Conservation (phyloP, 306 rosid genomes). For the Acacia confusa region DNA sequence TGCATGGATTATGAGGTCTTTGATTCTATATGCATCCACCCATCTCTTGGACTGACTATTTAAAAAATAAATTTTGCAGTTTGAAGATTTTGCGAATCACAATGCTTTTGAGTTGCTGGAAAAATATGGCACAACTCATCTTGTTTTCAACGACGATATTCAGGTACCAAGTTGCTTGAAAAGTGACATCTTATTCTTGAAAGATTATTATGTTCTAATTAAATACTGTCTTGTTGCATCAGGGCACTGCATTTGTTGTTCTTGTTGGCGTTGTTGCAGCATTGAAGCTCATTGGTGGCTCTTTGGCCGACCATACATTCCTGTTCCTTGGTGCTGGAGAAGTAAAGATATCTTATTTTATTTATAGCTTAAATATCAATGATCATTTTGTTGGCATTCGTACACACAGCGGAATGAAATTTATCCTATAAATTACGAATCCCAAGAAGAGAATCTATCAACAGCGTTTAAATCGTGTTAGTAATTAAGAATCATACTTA, state of each 20-base stretch:
- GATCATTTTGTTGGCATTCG: too few relatives aligned
- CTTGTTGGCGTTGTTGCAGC: slow-evolving; percentile 92
- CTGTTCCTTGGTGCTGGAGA: slow-evolving; percentile 99
- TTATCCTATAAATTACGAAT: too few relatives aligned
- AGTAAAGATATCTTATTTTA: slow-evolving; percentile 25
- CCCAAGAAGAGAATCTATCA: too few relatives aligned
- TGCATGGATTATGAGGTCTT: slow-evolving; percentile 18
- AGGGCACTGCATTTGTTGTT: slow-evolving; percentile 98
- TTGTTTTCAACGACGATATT: slow-evolving; percentile 94
- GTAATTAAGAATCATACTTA: too few relatives aligned
- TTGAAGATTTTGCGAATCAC: slow-evolving; percentile 99
- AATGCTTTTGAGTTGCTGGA: slow-evolving; percentile 93
- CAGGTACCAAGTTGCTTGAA: slow-evolving; percentile 51
- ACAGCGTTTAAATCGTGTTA: too few relatives aligned
- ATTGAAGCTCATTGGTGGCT: slow-evolving; percentile 73
- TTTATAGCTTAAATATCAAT: background rate
- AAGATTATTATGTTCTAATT: slow-evolving; percentile 6
- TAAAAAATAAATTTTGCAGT: slow-evolving; percentile 53
- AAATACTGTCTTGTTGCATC: slow-evolving; percentile 26
- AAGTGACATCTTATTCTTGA: slow-evolving; percentile 6
- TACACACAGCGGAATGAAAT: too few relatives aligned
- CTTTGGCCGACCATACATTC: slow-evolving; percentile 72
- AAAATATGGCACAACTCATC: slow-evolving; percentile 77
- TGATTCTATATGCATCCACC: slow-evolving; percentile 8
- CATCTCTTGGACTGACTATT: slow-evolving; percentile 32